Conservation (phyloP, 768 basidiomycete genomes). For the Pholiota molesta region DNA sequence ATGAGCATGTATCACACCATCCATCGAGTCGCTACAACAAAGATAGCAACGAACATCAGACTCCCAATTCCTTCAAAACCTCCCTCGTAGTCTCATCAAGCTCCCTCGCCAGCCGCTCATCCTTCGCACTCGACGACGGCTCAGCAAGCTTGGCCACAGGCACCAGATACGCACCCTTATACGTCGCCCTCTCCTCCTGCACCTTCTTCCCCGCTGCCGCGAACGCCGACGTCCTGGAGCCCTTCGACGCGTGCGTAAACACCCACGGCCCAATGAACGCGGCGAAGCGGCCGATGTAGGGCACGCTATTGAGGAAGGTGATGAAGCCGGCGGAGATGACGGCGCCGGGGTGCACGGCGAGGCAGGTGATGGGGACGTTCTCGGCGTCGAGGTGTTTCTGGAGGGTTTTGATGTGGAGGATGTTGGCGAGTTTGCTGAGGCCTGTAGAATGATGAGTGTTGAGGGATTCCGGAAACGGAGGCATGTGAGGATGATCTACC, state of each 20-base stretch:
- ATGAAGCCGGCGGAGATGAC: conserved; percentile 32
- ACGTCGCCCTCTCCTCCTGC: conserved; percentile 30
- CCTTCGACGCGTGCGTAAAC: conserved; percentile 26
- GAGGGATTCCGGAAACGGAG: too few relatives aligned
- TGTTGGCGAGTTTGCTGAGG: conserved; percentile 50
- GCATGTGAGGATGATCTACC: conserved; percentile 17
- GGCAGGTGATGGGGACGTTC: conserved; percentile 36
- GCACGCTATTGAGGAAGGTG: conserved; percentile 10
- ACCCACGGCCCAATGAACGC: conserved; percentile 18
- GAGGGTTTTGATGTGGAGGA: conserved; percentile 52
- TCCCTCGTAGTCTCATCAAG: conserved; percentile 41
- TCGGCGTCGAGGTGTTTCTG: conserved; percentile 46
- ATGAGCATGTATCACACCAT: too few relatives aligned
- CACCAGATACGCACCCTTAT: conserved; percentile 39
- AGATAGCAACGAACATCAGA: conserved; percentile 1
- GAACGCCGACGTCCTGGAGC: conserved; percentile 39
- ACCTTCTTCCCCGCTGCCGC: conserved; percentile 42
- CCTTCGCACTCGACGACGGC: conserved; percentile 30
- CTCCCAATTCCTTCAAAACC: conserved; percentile 29
- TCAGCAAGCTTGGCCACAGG: conserved; percentile 34
- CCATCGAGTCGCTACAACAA: too few relatives aligned
- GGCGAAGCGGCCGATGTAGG: conserved; percentile 13
- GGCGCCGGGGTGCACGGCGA: conserved; percentile 45
- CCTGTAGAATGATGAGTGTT: conserved; percentile 30
- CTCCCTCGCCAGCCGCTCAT: conserved; percentile 37